Conservation (phyloP, 139 green algal species). For the Micractinium conductrix region DNA sequence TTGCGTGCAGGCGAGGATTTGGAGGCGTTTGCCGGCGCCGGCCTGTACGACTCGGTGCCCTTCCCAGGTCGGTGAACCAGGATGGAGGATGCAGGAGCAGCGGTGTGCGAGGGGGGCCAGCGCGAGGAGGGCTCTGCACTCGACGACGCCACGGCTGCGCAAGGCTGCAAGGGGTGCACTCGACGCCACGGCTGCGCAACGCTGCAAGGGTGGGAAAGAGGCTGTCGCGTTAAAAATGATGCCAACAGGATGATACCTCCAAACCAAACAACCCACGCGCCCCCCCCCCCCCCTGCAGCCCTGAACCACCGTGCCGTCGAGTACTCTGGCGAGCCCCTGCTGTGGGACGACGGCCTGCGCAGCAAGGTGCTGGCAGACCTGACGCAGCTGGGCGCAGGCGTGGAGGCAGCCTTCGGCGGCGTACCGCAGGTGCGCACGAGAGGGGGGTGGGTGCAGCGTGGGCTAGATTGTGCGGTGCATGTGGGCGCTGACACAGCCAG, state of each 20-base stretch:
- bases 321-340: constrained; percentile 70
- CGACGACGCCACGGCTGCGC: too few relatives aligned
- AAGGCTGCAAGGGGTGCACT: too few relatives aligned
- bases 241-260: too few relatives aligned
- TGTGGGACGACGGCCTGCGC: constrained; percentile 69
- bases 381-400: constrained; percentile 48
- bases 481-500: background rate
- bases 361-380: constrained; percentile 61
- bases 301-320: constrained; percentile 54
- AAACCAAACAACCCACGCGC: too few relatives aligned
- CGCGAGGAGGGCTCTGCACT: background rate
- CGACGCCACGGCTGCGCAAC: too few relatives aligned
- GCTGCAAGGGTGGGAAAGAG: too few relatives aligned
- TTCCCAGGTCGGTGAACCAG: constrained; percentile 23
- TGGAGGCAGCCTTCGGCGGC: constrained; percentile 63
- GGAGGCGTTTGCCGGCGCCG: constrained; percentile 92
- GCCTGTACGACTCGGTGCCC: constrained; percentile 87
- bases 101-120: background rate
- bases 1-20: constrained; percentile 83
- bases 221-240: too few relatives aligned
- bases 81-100: background rate
- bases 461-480: background rate
- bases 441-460: background rate
- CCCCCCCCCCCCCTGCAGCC: background rate
- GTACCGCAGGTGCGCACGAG: constrained; percentile 45